Evolutionary conservation across 352 stramenopile species (phyloP).

Genomic region (Globisporangium irregulare): DNA sequence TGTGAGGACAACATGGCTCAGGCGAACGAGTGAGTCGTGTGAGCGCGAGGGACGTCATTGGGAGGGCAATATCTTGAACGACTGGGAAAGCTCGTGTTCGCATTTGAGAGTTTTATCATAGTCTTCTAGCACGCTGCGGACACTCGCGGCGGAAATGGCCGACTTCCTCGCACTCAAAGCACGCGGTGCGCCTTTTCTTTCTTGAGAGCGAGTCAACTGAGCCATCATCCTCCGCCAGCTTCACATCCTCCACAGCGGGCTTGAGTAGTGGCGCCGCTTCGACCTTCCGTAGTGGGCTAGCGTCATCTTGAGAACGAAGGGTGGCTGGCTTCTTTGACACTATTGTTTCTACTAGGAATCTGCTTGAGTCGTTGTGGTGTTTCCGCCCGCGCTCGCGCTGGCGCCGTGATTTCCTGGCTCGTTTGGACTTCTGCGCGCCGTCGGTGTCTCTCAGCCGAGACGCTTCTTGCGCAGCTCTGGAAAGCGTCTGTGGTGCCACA

Average conservation of each 20-base stretch:
- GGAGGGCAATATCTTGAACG: neutral
- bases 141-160: constrained; percentile 30
- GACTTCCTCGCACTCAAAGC: constrained; percentile 10
- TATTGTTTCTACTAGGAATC: neutral
- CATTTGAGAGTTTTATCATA: constrained; percentile 15
- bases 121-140: constrained; percentile 16
- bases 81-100: neutral
- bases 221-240: neutral
- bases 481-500: constrained; percentile 8
- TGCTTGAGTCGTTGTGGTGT: neutral
- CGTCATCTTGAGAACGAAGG: neutral
- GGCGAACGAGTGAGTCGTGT: neutral
- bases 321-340: neutral
- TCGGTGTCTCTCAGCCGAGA: constrained; percentile 11
- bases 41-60: neutral
- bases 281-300: neutral
- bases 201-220: neutral
- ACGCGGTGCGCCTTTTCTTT: constrained; percentile 7
- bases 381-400: constrained; percentile 3
- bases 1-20: neutral
- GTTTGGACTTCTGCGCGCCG: neutral
- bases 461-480: constrained; percentile 7
- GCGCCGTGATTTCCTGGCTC: neutral
- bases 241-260: neutral
- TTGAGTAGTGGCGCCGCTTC: neutral